Evolutionary conservation across 257 asterid species (phyloP).

Genomic region (Lycium ferocissimum): DNA sequence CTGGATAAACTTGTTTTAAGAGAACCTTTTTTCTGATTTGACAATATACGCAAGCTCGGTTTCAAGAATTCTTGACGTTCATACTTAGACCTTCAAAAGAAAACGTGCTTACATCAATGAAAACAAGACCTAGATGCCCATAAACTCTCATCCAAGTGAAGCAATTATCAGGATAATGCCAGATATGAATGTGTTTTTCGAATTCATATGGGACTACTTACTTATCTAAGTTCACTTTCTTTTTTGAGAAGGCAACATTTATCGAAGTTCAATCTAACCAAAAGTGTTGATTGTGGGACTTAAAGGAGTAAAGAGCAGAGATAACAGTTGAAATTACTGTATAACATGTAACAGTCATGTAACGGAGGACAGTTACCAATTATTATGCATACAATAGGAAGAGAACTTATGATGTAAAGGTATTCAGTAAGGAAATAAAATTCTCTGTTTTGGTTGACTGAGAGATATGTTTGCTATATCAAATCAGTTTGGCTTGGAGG

Average conservation of each 20-base stretch:
- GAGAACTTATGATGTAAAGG: not conserved
- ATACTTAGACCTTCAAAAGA: slow-evolving; percentile 72
- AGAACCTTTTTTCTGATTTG: slow-evolving; percentile 57
- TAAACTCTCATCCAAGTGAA: not conserved
- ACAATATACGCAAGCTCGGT: slow-evolving; percentile 91
- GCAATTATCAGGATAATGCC: not conserved
- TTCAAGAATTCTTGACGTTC: slow-evolving; percentile 92
- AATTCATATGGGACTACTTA: not conserved
- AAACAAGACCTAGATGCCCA: not conserved
- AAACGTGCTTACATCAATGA: slow-evolving; percentile 31
- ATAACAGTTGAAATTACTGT: not conserved
- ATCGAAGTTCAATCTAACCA: not conserved
- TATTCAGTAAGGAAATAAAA: not conserved
- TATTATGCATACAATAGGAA: not conserved
- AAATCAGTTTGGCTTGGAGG: not conserved
- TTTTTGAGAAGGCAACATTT: too few species aligned
- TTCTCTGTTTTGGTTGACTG: not conserved
- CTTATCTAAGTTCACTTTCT: not conserved
- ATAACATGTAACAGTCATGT: not conserved
- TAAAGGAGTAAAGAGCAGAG: not conserved
- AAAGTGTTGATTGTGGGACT: not conserved
- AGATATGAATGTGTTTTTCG: not conserved
- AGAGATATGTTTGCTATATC: not conserved
- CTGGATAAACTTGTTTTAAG: slow-evolving; percentile 75
- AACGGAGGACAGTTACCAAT: not conserved